These are phyloP conservation scores for Ilex aquifolium DNA, from an alignment of 257 asterid genomes.

Conservation along the genomic window DNA sequence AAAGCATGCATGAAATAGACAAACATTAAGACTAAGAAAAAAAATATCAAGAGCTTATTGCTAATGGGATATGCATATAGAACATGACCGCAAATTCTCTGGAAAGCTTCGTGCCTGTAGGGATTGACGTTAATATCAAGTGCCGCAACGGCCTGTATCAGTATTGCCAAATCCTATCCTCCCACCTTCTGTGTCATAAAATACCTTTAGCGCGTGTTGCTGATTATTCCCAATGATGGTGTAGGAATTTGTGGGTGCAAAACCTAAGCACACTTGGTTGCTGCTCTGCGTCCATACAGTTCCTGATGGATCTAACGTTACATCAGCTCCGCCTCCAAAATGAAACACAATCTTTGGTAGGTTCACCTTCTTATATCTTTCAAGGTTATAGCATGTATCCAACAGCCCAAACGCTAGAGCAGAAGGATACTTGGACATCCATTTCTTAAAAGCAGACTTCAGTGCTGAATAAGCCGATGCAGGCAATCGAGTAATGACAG, in stretches of 20 bases:
- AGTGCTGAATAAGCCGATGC: not conserved
- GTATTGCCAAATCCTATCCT: too few species aligned
- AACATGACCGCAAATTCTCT: too few species aligned
- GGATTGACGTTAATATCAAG: too few species aligned
- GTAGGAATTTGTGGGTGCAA: not conserved
- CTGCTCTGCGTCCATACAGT: not conserved
- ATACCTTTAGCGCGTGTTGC: slow-evolving; percentile 1
- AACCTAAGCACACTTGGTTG: not conserved
- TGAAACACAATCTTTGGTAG: slow-evolving; percentile 5
- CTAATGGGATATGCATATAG: too few species aligned
- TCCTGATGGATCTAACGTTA: not conserved
- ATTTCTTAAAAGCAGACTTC: not conserved
- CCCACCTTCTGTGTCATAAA: slow-evolving; percentile 7
- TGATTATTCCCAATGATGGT: slow-evolving; percentile 4
- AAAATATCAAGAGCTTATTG: too few species aligned
- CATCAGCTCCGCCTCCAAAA: not conserved
- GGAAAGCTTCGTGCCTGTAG: too few species aligned
- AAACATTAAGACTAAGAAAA: too few species aligned
- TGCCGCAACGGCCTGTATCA: too few species aligned
- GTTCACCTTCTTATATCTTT: not conserved
- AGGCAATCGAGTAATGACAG: slow-evolving; percentile 5
- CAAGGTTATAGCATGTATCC: slow-evolving; percentile 6
- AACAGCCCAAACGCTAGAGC: not conserved
- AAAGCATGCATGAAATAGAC: too few species aligned
- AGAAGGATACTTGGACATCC: not conserved